Evolutionary conservation across 225 moss, liverwort and hornwort genomes (phyloP).

Genomic region (Physcomitrellopsis africana): DNA sequence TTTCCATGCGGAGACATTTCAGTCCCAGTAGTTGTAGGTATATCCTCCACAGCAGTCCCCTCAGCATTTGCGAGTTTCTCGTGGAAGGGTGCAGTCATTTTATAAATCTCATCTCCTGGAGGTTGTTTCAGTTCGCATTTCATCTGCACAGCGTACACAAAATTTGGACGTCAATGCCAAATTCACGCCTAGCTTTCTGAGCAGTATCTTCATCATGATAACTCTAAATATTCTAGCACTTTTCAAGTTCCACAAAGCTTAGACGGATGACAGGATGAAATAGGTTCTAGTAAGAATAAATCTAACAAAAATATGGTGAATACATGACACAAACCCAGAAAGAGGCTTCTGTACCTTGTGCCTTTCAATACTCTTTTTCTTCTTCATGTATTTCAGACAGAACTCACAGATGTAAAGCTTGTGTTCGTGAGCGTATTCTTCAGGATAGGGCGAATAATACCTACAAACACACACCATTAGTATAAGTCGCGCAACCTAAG

Average conservation of each 20-base stretch:
- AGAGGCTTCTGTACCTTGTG: slow-evolving; percentile 67
- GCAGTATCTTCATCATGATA: neutral
- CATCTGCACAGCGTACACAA: slow-evolving; percentile 47
- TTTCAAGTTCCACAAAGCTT: neutral
- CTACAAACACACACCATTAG: slow-evolving; percentile 45
- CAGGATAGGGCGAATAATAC: slow-evolving; percentile 97
- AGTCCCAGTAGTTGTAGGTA: slow-evolving; percentile 57
- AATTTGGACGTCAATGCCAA: slow-evolving; percentile 21
- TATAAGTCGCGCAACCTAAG: slow-evolving; percentile 14
- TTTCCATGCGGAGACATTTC: slow-evolving; percentile 41
- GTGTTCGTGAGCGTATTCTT: slow-evolving; percentile 82
- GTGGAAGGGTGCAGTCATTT: slow-evolving; percentile 55
- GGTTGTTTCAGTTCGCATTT: slow-evolving; percentile 87
- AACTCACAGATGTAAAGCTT: slow-evolving; percentile 95
- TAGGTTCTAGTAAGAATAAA: slow-evolving; percentile 24
- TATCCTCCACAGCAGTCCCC: slow-evolving; percentile 40
- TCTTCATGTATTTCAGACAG: slow-evolving; percentile 94
- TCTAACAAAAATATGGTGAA: slow-evolving; percentile 25
- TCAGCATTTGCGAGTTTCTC: slow-evolving; percentile 51
- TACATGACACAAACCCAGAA: neutral
- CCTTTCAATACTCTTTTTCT: slow-evolving; percentile 81
- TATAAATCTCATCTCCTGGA: slow-evolving; percentile 93
- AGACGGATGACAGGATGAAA: neutral
- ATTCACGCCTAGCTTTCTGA: neutral
- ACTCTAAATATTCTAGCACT: neutral